phyloP scores from a whole-genome alignment of 176 grass and related monocot species.

The Lolium perenne region DNA sequence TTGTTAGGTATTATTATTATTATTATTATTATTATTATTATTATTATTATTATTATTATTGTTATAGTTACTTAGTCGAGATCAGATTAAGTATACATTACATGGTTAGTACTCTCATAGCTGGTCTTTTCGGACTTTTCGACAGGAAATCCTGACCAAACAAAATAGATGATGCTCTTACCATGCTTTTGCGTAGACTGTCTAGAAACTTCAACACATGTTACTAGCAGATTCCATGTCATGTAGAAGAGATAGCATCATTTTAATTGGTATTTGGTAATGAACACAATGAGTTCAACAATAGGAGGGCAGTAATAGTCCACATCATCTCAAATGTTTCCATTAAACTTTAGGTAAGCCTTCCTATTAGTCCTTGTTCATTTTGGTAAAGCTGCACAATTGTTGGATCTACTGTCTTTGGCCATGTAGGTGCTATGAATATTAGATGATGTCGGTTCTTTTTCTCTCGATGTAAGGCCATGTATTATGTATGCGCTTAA shows the following conservation, averaged over 20 bases:
- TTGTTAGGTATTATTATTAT: no score
- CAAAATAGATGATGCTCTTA: no score
- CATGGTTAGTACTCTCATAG: no score
- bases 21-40: no score
- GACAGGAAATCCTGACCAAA: no score
- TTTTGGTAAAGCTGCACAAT: neutral
- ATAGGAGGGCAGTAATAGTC: neutral
- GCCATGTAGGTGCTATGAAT: neutral
- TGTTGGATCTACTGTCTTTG: neutral
- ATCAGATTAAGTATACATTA: no score
- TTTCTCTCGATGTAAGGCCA: neutral
- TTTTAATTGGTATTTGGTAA: neutral
- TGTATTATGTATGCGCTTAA: neutral
- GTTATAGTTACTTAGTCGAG: no score
- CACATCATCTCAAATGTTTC: neutral
- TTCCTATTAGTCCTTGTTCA: neutral
- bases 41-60: no score
- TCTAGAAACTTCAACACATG: neutral
- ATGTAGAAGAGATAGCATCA: neutral
- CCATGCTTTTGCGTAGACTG: no score
- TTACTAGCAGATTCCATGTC: neutral
- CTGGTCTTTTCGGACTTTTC: no score
- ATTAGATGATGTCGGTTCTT: neutral
- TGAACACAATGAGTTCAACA: neutral
- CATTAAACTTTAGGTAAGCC: neutral